Evolutionary conservation across 2,329 filamentous ascomycete species (phyloP).

Genomic region (Trichoderma semiorbis): DNA sequence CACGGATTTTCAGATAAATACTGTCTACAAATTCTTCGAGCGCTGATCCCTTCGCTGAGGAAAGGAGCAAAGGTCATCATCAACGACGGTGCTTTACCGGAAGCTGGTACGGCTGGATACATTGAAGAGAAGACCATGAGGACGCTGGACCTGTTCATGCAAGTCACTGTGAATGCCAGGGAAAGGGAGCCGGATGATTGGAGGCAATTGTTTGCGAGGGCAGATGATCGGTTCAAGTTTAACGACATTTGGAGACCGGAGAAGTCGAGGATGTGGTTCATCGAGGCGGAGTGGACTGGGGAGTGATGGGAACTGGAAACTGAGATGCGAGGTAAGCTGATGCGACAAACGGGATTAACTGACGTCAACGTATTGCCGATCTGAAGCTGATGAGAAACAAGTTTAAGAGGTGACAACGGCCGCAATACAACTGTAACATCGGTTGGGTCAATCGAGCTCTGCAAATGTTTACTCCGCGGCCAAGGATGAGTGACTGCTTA

Average conservation of each 20-base stretch:
- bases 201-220: slow-evolving; percentile 11
- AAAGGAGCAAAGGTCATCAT: slow-evolving; percentile 27
- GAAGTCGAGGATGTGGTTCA: slow-evolving; percentile 22
- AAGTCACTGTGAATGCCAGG: slow-evolving; percentile 18
- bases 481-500: neutral
- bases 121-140: slow-evolving; percentile 15
- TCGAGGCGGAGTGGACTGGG: slow-evolving; percentile 19
- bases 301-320: neutral
- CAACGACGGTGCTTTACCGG: slow-evolving; percentile 27
- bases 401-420: neutral
- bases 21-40: slow-evolving; percentile 30
- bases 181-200: slow-evolving; percentile 19
- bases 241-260: slow-evolving; percentile 20
- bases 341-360: neutral
- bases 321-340: neutral
- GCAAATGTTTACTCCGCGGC: neutral
- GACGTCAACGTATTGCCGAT: neutral
- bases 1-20: slow-evolving; percentile 36
- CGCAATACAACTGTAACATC: neutral
- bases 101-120: slow-evolving; percentile 20
- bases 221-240: slow-evolving; percentile 15
- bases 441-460: neutral
- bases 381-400: neutral
- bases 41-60: slow-evolving; percentile 30
- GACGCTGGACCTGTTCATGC: slow-evolving; percentile 19